These are phyloP conservation scores for Boletus bicolor DNA, from an alignment of 768 basidiomycete genomes.

Conservation along the genomic window DNA sequence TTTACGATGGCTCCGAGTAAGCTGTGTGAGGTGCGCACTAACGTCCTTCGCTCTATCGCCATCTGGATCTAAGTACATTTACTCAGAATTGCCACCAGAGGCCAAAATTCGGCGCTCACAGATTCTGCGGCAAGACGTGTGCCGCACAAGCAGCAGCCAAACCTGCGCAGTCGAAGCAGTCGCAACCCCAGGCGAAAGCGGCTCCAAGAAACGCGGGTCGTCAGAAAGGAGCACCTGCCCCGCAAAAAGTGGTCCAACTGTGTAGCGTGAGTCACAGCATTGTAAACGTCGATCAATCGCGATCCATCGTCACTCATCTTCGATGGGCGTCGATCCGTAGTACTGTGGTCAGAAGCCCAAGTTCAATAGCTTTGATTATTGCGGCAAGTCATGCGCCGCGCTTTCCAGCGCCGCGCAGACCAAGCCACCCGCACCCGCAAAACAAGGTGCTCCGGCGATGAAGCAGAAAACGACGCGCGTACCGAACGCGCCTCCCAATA, in stretches of 20 bases:
- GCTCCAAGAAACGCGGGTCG: conserved; percentile 9
- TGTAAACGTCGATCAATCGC: conserved; percentile 24
- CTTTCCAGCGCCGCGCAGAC: conserved; percentile 35
- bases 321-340: conserved; percentile 28
- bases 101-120: conserved; percentile 54
- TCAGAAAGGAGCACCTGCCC: conserved; percentile 14
- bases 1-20: conserved; percentile 24
- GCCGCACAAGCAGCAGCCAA: conserved; percentile 38
- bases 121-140: conserved; percentile 57
- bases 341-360: conserved; percentile 61
- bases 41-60: background rate
- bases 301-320: conserved; percentile 22
- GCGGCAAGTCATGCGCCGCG: conserved; percentile 61
- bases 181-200: conserved; percentile 13
- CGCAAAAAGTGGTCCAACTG: conserved; percentile 21
- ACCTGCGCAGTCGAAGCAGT: conserved; percentile 10
- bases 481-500: conserved; percentile 10
- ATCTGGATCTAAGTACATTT: conserved; percentile 2
- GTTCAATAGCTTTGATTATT: conserved; percentile 57
- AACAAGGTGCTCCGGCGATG: conserved; percentile 10
- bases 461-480: conserved; percentile 21
- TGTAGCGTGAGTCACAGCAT: conserved; percentile 28
- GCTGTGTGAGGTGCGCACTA: conserved; percentile 30
- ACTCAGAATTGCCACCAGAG: conserved; percentile 50
- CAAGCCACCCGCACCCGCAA: conserved; percentile 13